These are phyloP conservation scores for Microbotryum saponariae DNA, from an alignment of 1,284 basidiomycete genomes.

Conservation along the genomic window DNA sequence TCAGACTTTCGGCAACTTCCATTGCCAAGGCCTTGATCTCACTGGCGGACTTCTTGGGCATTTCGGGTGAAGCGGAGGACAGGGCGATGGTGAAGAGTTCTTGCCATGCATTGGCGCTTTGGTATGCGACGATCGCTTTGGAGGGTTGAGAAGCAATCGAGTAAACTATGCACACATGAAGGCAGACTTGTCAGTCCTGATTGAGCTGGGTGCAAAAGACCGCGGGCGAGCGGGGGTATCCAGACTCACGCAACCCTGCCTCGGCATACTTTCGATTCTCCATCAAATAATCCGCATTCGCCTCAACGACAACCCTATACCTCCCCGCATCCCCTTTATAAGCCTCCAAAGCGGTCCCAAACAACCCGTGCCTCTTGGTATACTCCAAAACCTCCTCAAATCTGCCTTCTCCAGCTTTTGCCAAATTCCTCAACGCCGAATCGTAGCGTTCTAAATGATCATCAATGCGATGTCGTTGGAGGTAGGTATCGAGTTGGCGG, in stretches of 20 bases:
- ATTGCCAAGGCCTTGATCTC: conserved; percentile 49
- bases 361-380: conserved; percentile 69
- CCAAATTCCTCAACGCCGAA: conserved; percentile 69
- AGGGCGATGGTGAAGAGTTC: conserved; percentile 76
- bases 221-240: no score
- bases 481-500: conserved; percentile 65
- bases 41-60: conserved; percentile 44
- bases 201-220: no score
- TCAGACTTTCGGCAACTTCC: conserved; percentile 33
- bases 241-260: conserved; percentile 62
- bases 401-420: conserved; percentile 58
- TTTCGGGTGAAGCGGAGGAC: conserved; percentile 27
- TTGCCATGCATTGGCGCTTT: conserved; percentile 79
- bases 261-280: conserved; percentile 74
- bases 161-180: conserved; percentile 53
- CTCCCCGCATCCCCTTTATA: conserved; percentile 57
- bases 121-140: conserved; percentile 76
- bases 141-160: conserved; percentile 53
- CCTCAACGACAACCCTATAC: conserved; percentile 63
- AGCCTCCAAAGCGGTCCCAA: conserved; percentile 61
- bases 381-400: conserved; percentile 78
- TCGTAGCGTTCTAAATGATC: conserved; percentile 74
- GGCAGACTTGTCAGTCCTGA: no score
- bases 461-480: conserved; percentile 87
- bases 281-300: conserved; percentile 83